Conservation (phyloP, 1,139 yeast species). For the Diutina catenulata region DNA sequence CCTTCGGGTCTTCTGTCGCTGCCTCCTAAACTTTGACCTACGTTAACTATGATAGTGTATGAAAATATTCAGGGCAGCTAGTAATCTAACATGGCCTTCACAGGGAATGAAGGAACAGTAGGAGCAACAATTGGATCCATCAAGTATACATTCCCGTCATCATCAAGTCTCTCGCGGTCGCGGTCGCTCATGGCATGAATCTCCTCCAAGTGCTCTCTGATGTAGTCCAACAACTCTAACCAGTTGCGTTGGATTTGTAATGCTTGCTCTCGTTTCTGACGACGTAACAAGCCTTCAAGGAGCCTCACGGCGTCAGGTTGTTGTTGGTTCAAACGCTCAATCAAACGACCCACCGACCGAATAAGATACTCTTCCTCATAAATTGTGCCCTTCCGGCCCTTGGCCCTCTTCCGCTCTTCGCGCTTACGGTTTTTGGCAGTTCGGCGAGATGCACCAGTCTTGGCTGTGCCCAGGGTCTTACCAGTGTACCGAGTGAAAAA, state of each 20-base stretch:
- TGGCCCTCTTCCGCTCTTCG: conserved; percentile 90
- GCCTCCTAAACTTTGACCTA: too few species aligned
- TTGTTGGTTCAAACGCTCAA: conserved; percentile 71
- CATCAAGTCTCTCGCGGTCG: conserved; percentile 83
- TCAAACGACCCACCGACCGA: conserved; percentile 74
- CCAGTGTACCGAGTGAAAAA: conserved; percentile 94
- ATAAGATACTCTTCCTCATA: conserved; percentile 94
- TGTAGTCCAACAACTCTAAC: conserved; percentile 40
- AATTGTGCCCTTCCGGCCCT: conserved; percentile 95
- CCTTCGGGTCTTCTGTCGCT: too few species aligned
- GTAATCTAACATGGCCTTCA: conserved; percentile 43
- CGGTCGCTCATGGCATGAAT: conserved; percentile 71
- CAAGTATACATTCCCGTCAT: conserved; percentile 71
- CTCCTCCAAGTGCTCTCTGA: conserved; percentile 54
- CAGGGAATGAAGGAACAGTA: conserved; percentile 45
- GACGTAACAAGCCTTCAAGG: conserved; percentile 66
- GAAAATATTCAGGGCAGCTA: too few species aligned
- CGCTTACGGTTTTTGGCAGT: conserved; percentile 88
- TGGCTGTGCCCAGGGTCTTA: conserved; percentile 89
- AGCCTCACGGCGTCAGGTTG: conserved; percentile 62
- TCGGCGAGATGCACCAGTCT: conserved; percentile 88
- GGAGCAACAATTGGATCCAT: conserved; percentile 68
- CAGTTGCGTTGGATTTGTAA: conserved; percentile 65
- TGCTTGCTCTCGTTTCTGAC: conserved; percentile 70
- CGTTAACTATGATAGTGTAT: too few species aligned